Base-by-base conservation (phyloP, 768 basidiomycete species). In the Hysterangium stoloniferum region DNA sequence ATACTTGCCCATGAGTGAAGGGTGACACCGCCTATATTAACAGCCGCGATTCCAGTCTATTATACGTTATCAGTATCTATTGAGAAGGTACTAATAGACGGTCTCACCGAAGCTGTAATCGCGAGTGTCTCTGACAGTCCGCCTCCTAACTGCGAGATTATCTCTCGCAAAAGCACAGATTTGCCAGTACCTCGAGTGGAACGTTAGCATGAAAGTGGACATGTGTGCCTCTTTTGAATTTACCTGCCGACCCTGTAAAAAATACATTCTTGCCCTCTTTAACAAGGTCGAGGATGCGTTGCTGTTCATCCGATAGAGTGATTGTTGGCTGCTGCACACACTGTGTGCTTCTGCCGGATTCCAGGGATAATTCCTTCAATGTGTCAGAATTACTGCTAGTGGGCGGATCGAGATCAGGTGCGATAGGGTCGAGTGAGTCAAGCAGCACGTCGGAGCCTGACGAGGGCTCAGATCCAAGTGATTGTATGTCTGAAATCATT, bases 191-290 rank as follows among this genome's bases (percentile, higher is more conserved):
- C 81, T 82, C 36, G 15, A 31, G n/a, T n/a, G n/a, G n/a, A n/a
- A n/a, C n/a, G n/a, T n/a, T 13, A n/a, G 12, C 6, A n/a, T n/a
- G n/a, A 29, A n/a, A 25, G 33, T 45, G 24, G 19, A 28, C 8
- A 3, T 19, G 19, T 4, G 8, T 4, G 9, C 33, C 6, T n/a
- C 28, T 2, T 32, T 3, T 22, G 25, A 11, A 58, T 71, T 44
- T 54, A 82, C 87, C 88, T 46, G 90, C 90, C 15, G 85, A 84
- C 1, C 90, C 90, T 0, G 89, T 91, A 62, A 92, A 92, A 65
- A 92, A 92, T 6, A 91, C 78, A 58, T 70, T 89, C 55, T 75
- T 65, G 3, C 81, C 79, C 8, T 66, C 66, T 38, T 77, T 72
- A 6, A 91, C 85, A 63, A 80, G 66, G 33, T 64, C 61, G 40